Evolutionary conservation across 805 yeast genomes (phyloP).

Genomic region (Nakazawaea laoshanensis): DNA sequence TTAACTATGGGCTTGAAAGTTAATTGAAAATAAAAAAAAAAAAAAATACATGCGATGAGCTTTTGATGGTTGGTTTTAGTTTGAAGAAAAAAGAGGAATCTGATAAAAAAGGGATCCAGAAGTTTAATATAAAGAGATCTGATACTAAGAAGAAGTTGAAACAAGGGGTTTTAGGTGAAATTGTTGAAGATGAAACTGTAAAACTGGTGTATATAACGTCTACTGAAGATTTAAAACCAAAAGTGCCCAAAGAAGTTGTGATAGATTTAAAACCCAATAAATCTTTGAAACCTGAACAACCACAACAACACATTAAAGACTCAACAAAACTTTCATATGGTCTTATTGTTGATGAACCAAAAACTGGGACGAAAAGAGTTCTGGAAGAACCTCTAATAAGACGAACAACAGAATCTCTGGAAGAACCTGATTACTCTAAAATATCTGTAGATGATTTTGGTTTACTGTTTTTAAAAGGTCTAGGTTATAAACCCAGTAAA

Average conservation of each 20-base stretch:
- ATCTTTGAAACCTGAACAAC: conserved; percentile 1
- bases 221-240: conserved; percentile 5
- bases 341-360: neutral
- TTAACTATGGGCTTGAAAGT: neutral
- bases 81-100: conserved; percentile 22
- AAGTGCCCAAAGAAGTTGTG: neutral
- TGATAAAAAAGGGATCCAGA: conserved; percentile 10
- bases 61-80: conserved; percentile 28
- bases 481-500: conserved; percentile 5
- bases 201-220: conserved; percentile 6
- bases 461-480: conserved; percentile 9
- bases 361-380: neutral
- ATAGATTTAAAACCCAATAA: conserved; percentile 6
- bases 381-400: neutral
- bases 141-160: conserved; percentile 3
- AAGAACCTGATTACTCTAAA: conserved; percentile 7
- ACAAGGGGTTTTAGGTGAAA: neutral
- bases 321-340: conserved; percentile 3
- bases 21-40: neutral
- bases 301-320: too few relatives aligned
- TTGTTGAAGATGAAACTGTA: conserved; percentile 1
- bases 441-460: conserved; percentile 11
- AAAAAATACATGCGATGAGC: neutral
- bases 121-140: conserved; percentile 13
- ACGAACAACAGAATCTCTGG: neutral